These are phyloP conservation scores for Aphanomyces cochlioides DNA, from an alignment of 352 stramenopile genomes.

Conservation along the genomic window DNA sequence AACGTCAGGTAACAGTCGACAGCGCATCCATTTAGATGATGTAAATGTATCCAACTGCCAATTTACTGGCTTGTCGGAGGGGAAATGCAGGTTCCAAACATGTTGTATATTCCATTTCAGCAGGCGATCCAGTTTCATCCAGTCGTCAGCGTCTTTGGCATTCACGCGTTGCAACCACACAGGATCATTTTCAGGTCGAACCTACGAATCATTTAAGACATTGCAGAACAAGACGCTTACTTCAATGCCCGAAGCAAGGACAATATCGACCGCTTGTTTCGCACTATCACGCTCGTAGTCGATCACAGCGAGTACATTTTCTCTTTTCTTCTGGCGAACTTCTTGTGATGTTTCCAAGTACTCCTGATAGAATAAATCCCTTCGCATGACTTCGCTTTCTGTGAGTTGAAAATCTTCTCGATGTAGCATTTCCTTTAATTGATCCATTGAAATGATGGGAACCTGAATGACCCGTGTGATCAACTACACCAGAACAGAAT, in stretches of 20 bases:
- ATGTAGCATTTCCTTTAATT: constrained; percentile 51
- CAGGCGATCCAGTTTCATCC: constrained; percentile 76
- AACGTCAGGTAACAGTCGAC: constrained; percentile 62
- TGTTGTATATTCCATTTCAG: constrained; percentile 78
- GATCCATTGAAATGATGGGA: constrained; percentile 62
- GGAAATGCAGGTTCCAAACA: constrained; percentile 46
- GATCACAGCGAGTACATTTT: constrained; percentile 54
- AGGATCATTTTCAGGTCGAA: constrained; percentile 38
- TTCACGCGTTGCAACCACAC: constrained; percentile 81
- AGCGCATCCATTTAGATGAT: constrained; percentile 85
- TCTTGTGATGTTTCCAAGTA: constrained; percentile 77
- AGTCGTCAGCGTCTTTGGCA: constrained; percentile 81
- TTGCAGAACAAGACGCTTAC: neutral
- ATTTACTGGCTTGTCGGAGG: constrained; percentile 34
- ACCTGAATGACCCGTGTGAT: constrained; percentile 31
- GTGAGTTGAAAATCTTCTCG: constrained; percentile 61
- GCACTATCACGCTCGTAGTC: constrained; percentile 60
- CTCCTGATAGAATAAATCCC: constrained; percentile 80
- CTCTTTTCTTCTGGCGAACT: constrained; percentile 53
- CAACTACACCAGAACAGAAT: neutral
- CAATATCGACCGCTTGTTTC: constrained; percentile 51
- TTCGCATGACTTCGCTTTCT: constrained; percentile 69
- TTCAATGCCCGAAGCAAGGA: constrained; percentile 25
- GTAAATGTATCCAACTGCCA: constrained; percentile 81
- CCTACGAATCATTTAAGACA: constrained; percentile 8